Evolutionary conservation across 495 filamentous ascomycete genomes (phyloP).

Genomic region (Glutinoglossum americanum): DNA sequence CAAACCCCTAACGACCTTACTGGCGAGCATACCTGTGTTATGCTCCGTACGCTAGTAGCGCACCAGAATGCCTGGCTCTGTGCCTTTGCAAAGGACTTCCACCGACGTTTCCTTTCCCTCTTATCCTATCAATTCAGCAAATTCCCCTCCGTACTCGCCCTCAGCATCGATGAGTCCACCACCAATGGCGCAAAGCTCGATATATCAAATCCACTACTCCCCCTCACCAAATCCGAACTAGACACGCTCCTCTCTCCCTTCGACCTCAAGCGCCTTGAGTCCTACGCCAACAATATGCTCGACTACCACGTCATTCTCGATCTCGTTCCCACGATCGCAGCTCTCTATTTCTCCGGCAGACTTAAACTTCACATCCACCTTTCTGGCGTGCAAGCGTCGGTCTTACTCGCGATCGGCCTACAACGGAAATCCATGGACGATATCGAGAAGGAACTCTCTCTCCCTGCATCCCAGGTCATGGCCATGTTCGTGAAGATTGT

Average conservation of each 20-base stretch:
- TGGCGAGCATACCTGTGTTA: constrained; percentile 93
- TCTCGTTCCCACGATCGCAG: constrained; percentile 60
- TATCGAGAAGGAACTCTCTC: constrained; percentile 55
- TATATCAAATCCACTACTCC: constrained; percentile 22
- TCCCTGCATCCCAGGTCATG: constrained; percentile 59
- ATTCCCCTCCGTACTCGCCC: constrained; percentile 59
- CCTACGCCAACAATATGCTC: constrained; percentile 87
- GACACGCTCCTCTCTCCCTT: constrained; percentile 66
- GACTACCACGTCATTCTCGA: constrained; percentile 97
- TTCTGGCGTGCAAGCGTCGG: constrained; percentile 57
- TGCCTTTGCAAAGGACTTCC: constrained; percentile 82
- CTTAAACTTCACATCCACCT: constrained; percentile 43
- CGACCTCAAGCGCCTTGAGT: constrained; percentile 83
- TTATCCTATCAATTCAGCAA: constrained; percentile 80
- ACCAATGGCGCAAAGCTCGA: constrained; percentile 46
- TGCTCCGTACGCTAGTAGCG: constrained; percentile 50
- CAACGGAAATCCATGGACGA: constrained; percentile 71
- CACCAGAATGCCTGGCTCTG: constrained; percentile 64
- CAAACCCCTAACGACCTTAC: constrained; percentile 94
- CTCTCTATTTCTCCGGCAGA: constrained; percentile 61
- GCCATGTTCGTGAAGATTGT: constrained; percentile 95
- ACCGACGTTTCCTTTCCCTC: constrained; percentile 66
- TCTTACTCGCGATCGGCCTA: constrained; percentile 72
- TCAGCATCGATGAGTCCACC: constrained; percentile 77
- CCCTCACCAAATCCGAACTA: constrained; percentile 47